phyloP scores from a whole-genome alignment of 75 land plant genomes.

The Chamaecyparis obtusa region DNA sequence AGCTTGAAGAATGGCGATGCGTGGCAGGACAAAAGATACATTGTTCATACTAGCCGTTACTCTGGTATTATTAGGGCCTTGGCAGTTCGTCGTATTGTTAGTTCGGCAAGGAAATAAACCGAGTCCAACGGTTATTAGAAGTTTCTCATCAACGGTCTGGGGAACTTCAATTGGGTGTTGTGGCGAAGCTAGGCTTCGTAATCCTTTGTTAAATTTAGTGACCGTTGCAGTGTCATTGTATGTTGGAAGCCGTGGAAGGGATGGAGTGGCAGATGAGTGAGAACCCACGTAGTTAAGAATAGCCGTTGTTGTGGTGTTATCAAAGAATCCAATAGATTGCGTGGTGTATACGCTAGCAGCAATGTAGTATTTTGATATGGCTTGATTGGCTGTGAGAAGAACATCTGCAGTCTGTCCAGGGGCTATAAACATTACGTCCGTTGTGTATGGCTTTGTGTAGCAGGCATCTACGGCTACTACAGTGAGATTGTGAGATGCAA shows the following conservation, averaged over 20 bases:
- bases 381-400: conserved; percentile 36
- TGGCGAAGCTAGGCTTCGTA: conserved; percentile 39
- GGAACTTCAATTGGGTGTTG: conserved; percentile 56
- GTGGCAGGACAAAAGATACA: conserved; percentile 51
- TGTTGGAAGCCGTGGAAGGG: conserved; percentile 30
- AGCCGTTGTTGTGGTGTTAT: conserved; percentile 41
- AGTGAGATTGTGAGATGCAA: conserved; percentile 36
- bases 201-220: conserved; percentile 17
- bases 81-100: conserved; percentile 22
- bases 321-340: conserved; percentile 31
- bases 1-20: conserved; percentile 48
- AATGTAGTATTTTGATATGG: conserved; percentile 26
- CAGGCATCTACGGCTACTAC: conserved; percentile 34
- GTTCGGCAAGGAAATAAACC: conserved; percentile 33
- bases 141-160: conserved; percentile 35
- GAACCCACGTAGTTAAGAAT: conserved; percentile 26
- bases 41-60: conserved; percentile 60
- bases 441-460: conserved; percentile 48
- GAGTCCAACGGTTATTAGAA: conserved; percentile 62
- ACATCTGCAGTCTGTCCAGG: conserved; percentile 67
- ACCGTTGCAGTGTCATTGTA: conserved; percentile 45
- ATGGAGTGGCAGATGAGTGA: not conserved
- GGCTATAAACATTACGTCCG: conserved; percentile 35
- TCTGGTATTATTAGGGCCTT: conserved; percentile 42
- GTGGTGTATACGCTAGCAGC: conserved; percentile 21